phyloP scores from a whole-genome alignment of 2,329 filamentous ascomycete species.

The Lecanosticta acicola region DNA sequence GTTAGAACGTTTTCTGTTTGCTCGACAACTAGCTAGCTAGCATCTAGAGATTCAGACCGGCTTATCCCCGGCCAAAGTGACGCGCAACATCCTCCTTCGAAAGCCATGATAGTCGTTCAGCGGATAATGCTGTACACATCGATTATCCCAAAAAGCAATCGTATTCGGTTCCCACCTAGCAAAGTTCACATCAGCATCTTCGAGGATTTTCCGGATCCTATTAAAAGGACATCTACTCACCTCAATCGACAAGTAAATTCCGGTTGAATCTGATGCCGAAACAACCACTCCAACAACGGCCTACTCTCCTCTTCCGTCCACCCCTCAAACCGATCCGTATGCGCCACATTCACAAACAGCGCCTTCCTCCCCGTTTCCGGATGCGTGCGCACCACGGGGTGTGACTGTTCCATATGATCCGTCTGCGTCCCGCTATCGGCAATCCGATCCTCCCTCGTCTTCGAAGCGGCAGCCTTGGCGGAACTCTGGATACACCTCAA shows the following conservation, averaged over 20 bases:
- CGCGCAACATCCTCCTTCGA: constrained; percentile 7
- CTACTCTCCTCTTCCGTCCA: constrained; percentile 82
- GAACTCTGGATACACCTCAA: constrained; percentile 64
- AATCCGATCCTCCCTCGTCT: constrained; percentile 35
- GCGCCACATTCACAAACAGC: constrained; percentile 74
- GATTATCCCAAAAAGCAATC: constrained; percentile 19
- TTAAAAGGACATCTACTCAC: constrained; percentile 5
- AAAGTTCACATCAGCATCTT: not conserved
- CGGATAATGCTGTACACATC: constrained; percentile 17
- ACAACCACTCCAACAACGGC: constrained; percentile 65
- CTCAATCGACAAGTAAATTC: constrained; percentile 69
- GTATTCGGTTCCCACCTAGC: constrained; percentile 10
- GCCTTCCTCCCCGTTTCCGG: constrained; percentile 74
- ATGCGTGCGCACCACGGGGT: constrained; percentile 74
- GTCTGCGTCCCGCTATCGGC: constrained; percentile 65
- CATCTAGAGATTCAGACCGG: not conserved
- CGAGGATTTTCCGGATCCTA: not conserved
- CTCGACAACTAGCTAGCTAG: no score
- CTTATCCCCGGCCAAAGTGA: constrained; percentile 9
- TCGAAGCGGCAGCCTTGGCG: constrained; percentile 48
- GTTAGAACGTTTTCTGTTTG: no score
- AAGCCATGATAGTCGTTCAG: constrained; percentile 15
- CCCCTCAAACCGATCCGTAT: constrained; percentile 73
- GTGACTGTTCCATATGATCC: constrained; percentile 59
- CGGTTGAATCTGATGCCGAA: constrained; percentile 63